phyloP scores from a whole-genome alignment of 2,329 filamentous ascomycete species.

The Aspergillus aculeatus region DNA sequence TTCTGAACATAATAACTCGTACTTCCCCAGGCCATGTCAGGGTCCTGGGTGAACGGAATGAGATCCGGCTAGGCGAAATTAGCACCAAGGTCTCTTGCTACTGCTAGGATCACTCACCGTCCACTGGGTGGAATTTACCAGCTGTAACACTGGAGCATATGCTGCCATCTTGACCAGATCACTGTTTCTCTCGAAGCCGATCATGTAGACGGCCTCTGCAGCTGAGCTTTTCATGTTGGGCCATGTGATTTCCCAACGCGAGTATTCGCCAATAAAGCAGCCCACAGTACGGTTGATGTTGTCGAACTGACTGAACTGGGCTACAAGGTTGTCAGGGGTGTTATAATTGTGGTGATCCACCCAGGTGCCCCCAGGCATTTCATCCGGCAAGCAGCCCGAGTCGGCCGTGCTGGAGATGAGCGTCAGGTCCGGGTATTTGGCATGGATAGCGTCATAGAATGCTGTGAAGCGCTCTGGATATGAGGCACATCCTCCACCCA shows the following conservation, averaged over 20 bases:
- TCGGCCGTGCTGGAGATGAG: constrained; percentile 45
- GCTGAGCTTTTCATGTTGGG: constrained; percentile 50
- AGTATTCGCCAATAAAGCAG: constrained; percentile 28
- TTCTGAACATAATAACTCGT: constrained; percentile 32
- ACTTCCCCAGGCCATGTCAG: constrained; percentile 21
- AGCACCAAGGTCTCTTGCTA: too few species aligned
- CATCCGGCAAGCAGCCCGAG: constrained; percentile 19
- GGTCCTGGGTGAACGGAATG: too few species aligned
- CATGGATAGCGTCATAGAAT: constrained; percentile 60
- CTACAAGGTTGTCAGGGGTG: too few species aligned
- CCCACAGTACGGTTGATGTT: constrained; percentile 30
- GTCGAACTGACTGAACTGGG: too few species aligned
- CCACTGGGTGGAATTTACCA: too few species aligned
- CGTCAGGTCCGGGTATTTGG: constrained; percentile 55
- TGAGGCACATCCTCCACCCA: constrained; percentile 52
- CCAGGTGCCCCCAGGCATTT: constrained; percentile 37
- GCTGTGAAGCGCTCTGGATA: constrained; percentile 57
- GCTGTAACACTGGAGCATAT: too few species aligned
- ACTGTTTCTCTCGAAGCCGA: too few species aligned
- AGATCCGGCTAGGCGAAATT: too few species aligned
- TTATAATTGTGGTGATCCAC: constrained; percentile 51
- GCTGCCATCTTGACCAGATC: too few species aligned
- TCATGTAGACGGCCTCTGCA: constrained; percentile 61
- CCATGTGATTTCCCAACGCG: constrained; percentile 16
- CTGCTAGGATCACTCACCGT: too few species aligned